Evolutionary conservation across 1,139 yeast genomes (phyloP).

Genomic region (Diutina pseudorugosa): DNA sequence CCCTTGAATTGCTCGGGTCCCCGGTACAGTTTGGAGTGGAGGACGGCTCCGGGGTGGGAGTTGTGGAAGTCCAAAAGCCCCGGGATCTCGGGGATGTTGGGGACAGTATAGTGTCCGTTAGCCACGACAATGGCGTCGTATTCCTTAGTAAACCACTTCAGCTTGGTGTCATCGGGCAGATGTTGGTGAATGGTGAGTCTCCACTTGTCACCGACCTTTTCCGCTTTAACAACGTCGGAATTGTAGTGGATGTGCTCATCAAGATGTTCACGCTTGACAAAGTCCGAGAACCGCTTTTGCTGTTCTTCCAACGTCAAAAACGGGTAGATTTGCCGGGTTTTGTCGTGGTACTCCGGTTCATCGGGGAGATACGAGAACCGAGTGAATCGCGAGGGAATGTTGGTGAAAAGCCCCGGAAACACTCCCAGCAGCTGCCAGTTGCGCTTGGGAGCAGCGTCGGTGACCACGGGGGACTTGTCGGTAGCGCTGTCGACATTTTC

Average conservation of each 20-base stretch:
- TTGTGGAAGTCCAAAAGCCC: background rate
- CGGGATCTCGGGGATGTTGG: conserved; percentile 8
- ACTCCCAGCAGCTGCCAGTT: conserved; percentile 33
- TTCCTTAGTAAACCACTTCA: conserved; percentile 13
- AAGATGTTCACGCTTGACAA: conserved; percentile 19
- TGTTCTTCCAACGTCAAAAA: conserved; percentile 30
- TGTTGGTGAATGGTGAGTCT: conserved; percentile 26
- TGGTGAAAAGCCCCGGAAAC: conserved; percentile 31
- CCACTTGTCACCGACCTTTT: conserved; percentile 16
- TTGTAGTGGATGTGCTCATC: conserved; percentile 22
- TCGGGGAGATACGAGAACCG: conserved; percentile 27
- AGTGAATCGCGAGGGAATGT: conserved; percentile 31
- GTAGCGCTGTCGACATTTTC: background rate
- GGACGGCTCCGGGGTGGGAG: background rate
- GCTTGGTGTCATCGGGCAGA: background rate
- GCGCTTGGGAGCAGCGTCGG: conserved; percentile 10
- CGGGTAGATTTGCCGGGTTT: conserved; percentile 20
- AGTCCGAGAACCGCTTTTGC: conserved; percentile 16
- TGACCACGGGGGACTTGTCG: background rate
- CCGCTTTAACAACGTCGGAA: conserved; percentile 26
- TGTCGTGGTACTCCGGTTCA: conserved; percentile 17
- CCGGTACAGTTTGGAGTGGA: conserved; percentile 3
- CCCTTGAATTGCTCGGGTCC: conserved; percentile 13
- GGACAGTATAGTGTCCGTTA: conserved; percentile 14
- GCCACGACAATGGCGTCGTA: conserved; percentile 14